Evolutionary conservation across 257 asterid genomes (phyloP).

Genomic region (Verbascum thapsus): DNA sequence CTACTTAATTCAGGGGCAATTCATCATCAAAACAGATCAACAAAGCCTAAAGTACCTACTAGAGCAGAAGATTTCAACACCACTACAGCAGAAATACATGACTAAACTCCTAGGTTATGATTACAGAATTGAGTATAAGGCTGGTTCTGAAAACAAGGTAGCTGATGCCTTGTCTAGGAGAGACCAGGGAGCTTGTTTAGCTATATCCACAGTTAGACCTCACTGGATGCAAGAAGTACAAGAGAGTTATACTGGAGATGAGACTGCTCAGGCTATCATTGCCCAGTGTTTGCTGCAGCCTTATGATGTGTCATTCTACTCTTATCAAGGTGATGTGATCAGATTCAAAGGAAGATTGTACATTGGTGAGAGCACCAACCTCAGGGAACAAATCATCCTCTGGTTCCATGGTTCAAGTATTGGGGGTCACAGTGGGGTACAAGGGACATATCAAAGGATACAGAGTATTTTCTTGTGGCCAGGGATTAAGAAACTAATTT

Average conservation of each 20-base stretch:
- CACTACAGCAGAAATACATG: not conserved
- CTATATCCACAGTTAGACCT: not conserved
- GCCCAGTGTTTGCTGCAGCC: not conserved
- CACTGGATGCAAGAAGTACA: not conserved
- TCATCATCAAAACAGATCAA: not conserved
- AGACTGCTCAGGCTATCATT: not conserved
- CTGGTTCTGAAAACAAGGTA: not conserved
- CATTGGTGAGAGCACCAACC: not conserved
- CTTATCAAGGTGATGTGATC: not conserved
- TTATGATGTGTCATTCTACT: no score
- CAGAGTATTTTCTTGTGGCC: not conserved
- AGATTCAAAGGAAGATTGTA: not conserved
- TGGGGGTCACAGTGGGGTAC: not conserved
- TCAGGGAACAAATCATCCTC: not conserved
- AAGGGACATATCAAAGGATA: not conserved
- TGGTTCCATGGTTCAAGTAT: not conserved
- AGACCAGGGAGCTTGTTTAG: not conserved
- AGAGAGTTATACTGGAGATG: not conserved
- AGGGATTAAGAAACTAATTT: not conserved
- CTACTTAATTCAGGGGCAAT: not conserved
- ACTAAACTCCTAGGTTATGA: not conserved
- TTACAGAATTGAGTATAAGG: not conserved
- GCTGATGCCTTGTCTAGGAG: not conserved
- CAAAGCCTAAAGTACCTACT: not conserved
- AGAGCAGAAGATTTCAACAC: not conserved